Evolutionary conservation across 2,329 filamentous ascomycete genomes (phyloP).

Genomic region (Colletotrichum sp.): DNA sequence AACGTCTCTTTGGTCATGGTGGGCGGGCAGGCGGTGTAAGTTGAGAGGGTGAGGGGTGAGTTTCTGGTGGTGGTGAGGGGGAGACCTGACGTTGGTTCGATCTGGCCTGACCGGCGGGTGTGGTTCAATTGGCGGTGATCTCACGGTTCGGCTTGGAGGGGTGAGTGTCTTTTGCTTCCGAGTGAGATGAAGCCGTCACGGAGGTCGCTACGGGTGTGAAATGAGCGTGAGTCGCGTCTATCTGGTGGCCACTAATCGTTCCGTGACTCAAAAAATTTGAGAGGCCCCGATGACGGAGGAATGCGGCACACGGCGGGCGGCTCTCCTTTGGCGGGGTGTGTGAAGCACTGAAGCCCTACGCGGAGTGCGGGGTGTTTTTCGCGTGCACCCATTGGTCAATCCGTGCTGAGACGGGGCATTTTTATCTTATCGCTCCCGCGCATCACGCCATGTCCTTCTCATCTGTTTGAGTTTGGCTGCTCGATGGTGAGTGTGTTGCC

Average conservation of each 20-base stretch:
- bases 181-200: neutral
- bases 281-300: constrained; percentile 8
- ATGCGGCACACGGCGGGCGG: neutral
- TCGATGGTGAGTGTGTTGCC: neutral
- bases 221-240: neutral
- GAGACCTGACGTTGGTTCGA: neutral
- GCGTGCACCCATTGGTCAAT: neutral
- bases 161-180: neutral
- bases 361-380: neutral
- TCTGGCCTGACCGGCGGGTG: neutral
- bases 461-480: neutral
- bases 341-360: neutral
- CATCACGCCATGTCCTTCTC: neutral
- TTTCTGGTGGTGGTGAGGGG: neutral
- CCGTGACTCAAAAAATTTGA: constrained; percentile 17
- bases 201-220: neutral
- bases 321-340: neutral
- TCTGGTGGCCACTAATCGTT: neutral
- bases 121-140: neutral
- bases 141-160: neutral
- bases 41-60: neutral
- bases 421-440: constrained; percentile 1
- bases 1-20: constrained; percentile 59
- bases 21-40: neutral
- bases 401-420: neutral